These are phyloP conservation scores for Boletus speciosus DNA, from an alignment of 768 basidiomycete genomes.

Conservation along the genomic window DNA sequence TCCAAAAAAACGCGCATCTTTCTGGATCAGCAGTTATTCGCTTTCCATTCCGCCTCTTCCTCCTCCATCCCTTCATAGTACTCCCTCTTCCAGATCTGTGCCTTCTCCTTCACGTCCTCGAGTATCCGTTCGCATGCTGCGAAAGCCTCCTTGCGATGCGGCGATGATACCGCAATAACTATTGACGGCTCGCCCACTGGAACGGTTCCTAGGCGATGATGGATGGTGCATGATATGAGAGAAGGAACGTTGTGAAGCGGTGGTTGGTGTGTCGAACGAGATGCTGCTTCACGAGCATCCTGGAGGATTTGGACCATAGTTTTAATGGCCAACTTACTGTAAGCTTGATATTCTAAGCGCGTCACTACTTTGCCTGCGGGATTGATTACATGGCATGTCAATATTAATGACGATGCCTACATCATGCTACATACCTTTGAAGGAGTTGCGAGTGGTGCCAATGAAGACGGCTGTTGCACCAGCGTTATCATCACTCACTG, in stretches of 20 bases:
- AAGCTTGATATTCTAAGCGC: conserved; percentile 78
- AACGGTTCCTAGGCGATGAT: conserved; percentile 76
- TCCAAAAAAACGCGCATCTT: conserved; percentile 1
- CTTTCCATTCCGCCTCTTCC: conserved; percentile 66
- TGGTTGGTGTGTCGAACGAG: conserved; percentile 43
- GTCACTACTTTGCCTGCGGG: conserved; percentile 63
- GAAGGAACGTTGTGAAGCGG: conserved; percentile 24
- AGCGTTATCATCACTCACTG: conserved; percentile 59
- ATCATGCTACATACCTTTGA: conserved; percentile 56
- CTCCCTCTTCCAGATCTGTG: conserved; percentile 91
- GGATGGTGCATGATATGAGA: conserved; percentile 58
- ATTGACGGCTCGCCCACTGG: conserved; percentile 80
- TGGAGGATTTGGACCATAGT: conserved; percentile 63
- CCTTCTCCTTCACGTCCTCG: conserved; percentile 81
- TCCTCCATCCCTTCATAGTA: conserved; percentile 72
- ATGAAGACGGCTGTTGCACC: conserved; percentile 78
- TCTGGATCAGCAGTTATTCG: conserved; percentile 39
- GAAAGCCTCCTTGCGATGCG: conserved; percentile 82
- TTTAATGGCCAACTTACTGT: conserved; percentile 75
- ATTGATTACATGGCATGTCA: conserved; percentile 6
- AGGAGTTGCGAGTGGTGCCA: conserved; percentile 83
- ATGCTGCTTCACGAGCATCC: conserved; percentile 39
- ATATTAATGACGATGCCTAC: background rate
- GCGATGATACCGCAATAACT: conserved; percentile 80
- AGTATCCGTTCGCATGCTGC: conserved; percentile 75